Conservation (phyloP, 495 filamentous ascomycete genomes). For the Podospora didyma region DNA sequence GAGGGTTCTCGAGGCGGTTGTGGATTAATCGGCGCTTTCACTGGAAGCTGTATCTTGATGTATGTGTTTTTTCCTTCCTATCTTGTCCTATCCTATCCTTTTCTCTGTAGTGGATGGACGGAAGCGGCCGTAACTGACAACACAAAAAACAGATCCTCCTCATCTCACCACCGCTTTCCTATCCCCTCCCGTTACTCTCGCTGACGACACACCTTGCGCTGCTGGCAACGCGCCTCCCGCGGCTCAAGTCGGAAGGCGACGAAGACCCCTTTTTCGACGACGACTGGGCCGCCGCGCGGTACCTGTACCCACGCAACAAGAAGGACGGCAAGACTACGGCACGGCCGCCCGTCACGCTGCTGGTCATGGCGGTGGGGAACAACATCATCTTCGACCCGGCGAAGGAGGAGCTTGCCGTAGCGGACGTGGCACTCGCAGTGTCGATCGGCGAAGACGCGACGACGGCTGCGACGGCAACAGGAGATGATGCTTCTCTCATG, state of each 20-base stretch:
- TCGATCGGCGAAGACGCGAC: conserved; percentile 49
- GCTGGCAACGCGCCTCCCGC: conserved; percentile 77
- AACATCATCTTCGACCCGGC: conserved; percentile 94
- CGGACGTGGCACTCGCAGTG: conserved; percentile 80
- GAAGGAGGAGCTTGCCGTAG: conserved; percentile 85
- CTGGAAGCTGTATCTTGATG: conserved; percentile 95
- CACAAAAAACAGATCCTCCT: conserved; percentile 67
- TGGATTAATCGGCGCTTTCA: conserved; percentile 87
- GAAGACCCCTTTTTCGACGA: conserved; percentile 98
- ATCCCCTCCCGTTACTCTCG: conserved; percentile 87
- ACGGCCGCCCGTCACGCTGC: conserved; percentile 78
- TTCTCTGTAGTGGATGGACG: not conserved
- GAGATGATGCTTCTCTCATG: conserved; percentile 4
- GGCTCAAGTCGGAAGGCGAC: conserved; percentile 75
- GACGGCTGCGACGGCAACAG: conserved; percentile 4
- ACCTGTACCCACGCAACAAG: conserved; percentile 61
- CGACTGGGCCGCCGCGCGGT: conserved; percentile 82
- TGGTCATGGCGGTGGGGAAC: conserved; percentile 79
- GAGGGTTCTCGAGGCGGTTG: conserved; percentile 63
- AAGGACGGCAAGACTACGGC: conserved; percentile 16
- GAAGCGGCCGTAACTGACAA: conserved; percentile 8
- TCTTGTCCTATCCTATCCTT: not conserved
- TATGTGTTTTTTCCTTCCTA: conserved; percentile 41
- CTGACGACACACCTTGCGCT: conserved; percentile 96
- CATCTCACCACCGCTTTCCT: conserved; percentile 85